Base-by-base conservation (phyloP, 345 rosid species). In the Erysimum cheiranthoides region DNA sequence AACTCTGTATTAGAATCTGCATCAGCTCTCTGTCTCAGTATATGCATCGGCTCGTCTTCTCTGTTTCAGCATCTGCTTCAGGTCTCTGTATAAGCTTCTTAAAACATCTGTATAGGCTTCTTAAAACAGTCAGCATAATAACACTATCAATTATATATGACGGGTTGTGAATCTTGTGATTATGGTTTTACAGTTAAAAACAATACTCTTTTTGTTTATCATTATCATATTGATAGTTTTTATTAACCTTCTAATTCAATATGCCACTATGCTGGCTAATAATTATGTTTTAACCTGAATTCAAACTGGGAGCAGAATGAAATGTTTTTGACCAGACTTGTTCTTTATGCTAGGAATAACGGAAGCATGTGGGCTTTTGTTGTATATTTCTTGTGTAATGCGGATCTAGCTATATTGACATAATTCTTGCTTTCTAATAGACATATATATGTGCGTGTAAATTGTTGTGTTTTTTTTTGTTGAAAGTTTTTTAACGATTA, bases 321-420 rank as follows among this genome's bases (percentile, higher is more conserved):
- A 52, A 11, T 11, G 8, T n/a, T 52, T 52, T 25, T 50, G 54
- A 18, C 54, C 54, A 50, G 5, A 50, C 54, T 50, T 50, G 54
- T 50, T 40, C 59, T 53, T 53, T 36, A 7, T 35, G 30, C 17
- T n/a, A 10, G 9, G 16, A 60, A 11, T 10, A 5, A 11, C 36
- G 31, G 30, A 60, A 38, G 46, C 28, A 38, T 60, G 16, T 38
- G 32, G 32, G 31, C 25, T 38, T 60, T 60, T 38, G 30, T 35
- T 52, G 57, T 52, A 5, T 25, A 25, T 52, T 52, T 52, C 30
- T n/a, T 52, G 57, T 52, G 16, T 32, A n/a, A 57, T 57, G 34
- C 39, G 2, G 25, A 57, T 31, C 38, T 31, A 7, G 21, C 17
- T 14, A 56, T 32, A 11, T 10, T 27, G 32, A 51, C 31, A 25